Conservation (phyloP, 1,284 basidiomycete genomes). For the Cutaneotrichosporon mucoides region DNA sequence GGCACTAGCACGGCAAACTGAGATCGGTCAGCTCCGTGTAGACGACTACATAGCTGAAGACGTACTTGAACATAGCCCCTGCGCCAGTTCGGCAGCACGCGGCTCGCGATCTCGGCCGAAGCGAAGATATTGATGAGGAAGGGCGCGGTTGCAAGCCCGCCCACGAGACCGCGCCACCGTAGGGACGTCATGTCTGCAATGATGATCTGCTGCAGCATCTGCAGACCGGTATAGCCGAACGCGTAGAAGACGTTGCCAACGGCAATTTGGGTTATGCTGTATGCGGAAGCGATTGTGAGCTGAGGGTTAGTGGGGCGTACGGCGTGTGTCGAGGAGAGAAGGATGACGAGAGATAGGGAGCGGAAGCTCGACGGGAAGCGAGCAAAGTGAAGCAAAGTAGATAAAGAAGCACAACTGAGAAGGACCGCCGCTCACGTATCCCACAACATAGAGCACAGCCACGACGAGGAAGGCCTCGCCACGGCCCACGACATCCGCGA, state of each 20-base stretch:
- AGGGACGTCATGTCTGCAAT: slow-evolving; percentile 76
- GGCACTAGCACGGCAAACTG: slow-evolving; percentile 50
- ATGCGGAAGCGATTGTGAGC: slow-evolving; percentile 64
- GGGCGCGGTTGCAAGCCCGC: slow-evolving; percentile 62
- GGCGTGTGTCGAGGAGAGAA: slow-evolving; percentile 32
- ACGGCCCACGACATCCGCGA: slow-evolving; percentile 62
- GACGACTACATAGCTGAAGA: background rate
- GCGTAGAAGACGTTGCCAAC: slow-evolving; percentile 15
- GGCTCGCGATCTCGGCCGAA: slow-evolving; percentile 62
- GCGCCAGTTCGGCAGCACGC: slow-evolving; percentile 57
- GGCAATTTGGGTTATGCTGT: slow-evolving; percentile 55
- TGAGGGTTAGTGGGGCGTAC: slow-evolving; percentile 51
- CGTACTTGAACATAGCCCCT: slow-evolving; percentile 64
- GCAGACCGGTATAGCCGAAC: slow-evolving; percentile 57
- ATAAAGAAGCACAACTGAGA: no score
- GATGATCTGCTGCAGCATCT: slow-evolving; percentile 68
- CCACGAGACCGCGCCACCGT: slow-evolving; percentile 68
- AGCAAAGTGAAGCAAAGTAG: slow-evolving; percentile 18
- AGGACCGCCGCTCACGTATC: slow-evolving; percentile 51
- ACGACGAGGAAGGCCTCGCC: slow-evolving; percentile 60
- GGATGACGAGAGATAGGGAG: background rate
- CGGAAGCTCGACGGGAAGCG: background rate
- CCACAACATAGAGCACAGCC: slow-evolving; percentile 51
- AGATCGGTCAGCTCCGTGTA: background rate
- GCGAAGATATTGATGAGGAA: slow-evolving; percentile 60